Evolutionary conservation across 129 eudicot species (phyloP).

Genomic region (Pseudognaphalium luteoalbum): DNA sequence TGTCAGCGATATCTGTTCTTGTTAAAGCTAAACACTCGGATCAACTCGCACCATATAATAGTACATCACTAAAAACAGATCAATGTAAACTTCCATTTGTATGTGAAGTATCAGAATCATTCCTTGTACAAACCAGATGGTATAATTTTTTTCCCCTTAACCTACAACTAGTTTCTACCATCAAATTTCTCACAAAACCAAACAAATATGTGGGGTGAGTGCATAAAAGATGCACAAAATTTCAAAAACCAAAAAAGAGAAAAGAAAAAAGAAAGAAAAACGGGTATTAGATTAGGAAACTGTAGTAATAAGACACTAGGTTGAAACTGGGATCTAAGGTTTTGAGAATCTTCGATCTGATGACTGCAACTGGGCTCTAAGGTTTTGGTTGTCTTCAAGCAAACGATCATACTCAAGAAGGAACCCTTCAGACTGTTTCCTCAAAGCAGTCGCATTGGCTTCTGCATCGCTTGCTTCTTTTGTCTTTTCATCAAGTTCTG

Average conservation of each 20-base stretch:
- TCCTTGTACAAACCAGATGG: constrained; percentile 37
- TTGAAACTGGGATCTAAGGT: constrained; percentile 35
- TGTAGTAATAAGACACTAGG: constrained; percentile 1
- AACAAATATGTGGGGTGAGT: constrained; percentile 22
- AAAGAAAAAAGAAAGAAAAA: not conserved
- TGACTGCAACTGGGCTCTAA: constrained; percentile 62
- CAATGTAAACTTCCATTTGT: constrained; percentile 28
- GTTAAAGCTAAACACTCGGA: not conserved
- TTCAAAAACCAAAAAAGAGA: not conserved
- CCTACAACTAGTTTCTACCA: constrained; percentile 34
- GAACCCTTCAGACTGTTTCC: constrained; percentile 84
- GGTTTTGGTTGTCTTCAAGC: constrained; percentile 81
- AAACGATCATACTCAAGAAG: constrained; percentile 88
- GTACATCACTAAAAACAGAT: not conserved
- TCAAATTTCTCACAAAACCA: constrained; percentile 24
- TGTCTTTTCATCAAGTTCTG: constrained; percentile 54
- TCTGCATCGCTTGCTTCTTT: constrained; percentile 70
- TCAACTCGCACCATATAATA: not conserved
- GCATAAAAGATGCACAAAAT: not conserved
- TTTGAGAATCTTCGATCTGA: constrained; percentile 40
- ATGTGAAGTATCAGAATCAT: constrained; percentile 29
- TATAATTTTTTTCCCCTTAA: constrained; percentile 14
- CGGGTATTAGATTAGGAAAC: constrained; percentile 26
- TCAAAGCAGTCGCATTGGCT: constrained; percentile 62
- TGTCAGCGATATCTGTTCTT: no score